Evolutionary conservation across 805 yeast species (phyloP).

Genomic region (Candida railenensis): DNA sequence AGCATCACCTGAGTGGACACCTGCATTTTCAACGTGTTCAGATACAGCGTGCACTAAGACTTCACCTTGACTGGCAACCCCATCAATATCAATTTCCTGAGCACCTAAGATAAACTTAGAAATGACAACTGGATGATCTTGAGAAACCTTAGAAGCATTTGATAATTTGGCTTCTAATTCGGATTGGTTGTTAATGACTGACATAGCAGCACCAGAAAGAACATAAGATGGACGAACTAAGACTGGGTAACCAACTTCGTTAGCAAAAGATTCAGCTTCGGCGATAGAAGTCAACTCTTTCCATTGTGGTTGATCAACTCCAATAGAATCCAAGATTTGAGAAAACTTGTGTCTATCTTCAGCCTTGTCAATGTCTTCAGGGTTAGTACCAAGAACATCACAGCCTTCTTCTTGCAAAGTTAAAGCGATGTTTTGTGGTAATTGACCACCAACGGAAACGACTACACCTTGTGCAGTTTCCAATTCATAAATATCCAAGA

Average conservation of each 20-base stretch:
- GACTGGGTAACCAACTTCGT: constrained; percentile 89
- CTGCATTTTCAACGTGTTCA: constrained; percentile 98
- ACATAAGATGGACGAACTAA: constrained; percentile 97
- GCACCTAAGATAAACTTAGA: constrained; percentile 96
- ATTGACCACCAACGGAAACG: constrained; percentile 96
- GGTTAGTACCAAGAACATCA: constrained; percentile 88
- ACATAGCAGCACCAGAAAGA: constrained; percentile 98
- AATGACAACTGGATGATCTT: constrained; percentile 96
- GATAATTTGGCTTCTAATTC: constrained; percentile 82
- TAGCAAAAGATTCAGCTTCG: constrained; percentile 85
- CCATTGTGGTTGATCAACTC: constrained; percentile 97
- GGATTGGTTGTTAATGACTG: constrained; percentile 74
- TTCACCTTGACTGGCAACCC: constrained; percentile 86
- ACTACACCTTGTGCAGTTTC: constrained; percentile 89
- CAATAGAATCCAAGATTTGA: constrained; percentile 86
- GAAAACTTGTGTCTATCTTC: constrained; percentile 99
- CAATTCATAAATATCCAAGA: constrained; percentile 93
- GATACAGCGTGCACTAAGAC: constrained; percentile 93
- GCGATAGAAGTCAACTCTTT: constrained; percentile 84
- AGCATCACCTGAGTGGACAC: constrained; percentile 99
- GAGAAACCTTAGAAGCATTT: constrained; percentile 88
- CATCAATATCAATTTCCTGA: constrained; percentile 95
- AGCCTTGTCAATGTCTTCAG: constrained; percentile 93
- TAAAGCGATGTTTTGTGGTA: constrained; percentile 96
- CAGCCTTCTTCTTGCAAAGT: constrained; percentile 79